Percentiles rank a stretch among this genome's conserved stretches.
Evolutionary conservation across 2,329 filamentous ascomycete genomes (phyloP).

Genomic region (Colletotrichum kahawae): DNA sequence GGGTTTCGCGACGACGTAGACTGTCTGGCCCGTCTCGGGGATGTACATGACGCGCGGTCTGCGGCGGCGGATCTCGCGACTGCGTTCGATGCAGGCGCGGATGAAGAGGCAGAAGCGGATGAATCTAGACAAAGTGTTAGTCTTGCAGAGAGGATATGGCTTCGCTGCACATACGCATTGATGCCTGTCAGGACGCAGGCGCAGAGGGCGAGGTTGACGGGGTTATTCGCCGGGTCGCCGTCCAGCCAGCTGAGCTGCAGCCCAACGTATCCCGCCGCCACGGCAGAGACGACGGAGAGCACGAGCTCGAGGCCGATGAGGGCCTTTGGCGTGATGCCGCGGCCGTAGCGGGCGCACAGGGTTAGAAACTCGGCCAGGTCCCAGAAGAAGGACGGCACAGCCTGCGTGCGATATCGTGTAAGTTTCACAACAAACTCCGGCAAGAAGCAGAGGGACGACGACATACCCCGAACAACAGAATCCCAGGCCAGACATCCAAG

Average conservation of each 20-base stretch:
- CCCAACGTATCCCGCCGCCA: background rate
- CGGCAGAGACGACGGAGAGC: conserved; percentile 14
- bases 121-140: background rate
- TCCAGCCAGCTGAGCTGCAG: background rate
- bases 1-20: conserved; percentile 26
- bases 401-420: background rate
- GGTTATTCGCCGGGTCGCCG: background rate
- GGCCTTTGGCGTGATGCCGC: conserved; percentile 29
- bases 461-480: background rate
- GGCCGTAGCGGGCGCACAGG: conserved; percentile 25
- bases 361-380: conserved; percentile 29
- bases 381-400: conserved; percentile 23
- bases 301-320: conserved; percentile 31
- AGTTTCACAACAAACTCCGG: background rate
- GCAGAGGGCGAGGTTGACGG: background rate
- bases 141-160: no score
- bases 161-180: background rate
- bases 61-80: conserved; percentile 17
- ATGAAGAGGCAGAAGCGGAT: conserved; percentile 30
- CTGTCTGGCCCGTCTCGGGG: conserved; percentile 24
- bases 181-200: background rate
- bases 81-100: conserved; percentile 30
- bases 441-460: background rate
- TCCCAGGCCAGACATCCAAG: background rate
- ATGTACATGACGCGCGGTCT: conserved; percentile 27